These are phyloP conservation scores for Zalerion maritima DNA, from an alignment of 495 filamentous ascomycete species.

Conservation along the genomic window DNA sequence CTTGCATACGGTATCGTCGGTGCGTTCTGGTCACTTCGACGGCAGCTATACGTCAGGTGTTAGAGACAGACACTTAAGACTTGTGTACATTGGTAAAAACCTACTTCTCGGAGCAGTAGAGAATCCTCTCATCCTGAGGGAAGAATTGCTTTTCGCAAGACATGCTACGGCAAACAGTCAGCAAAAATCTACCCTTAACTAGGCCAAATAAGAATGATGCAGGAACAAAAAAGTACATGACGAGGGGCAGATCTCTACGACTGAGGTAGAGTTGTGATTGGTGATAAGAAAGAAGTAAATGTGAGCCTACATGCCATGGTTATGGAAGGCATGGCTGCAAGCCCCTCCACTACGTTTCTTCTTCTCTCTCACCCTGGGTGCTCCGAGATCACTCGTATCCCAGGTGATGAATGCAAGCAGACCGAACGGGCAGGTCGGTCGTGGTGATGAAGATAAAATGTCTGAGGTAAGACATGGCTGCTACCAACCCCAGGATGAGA, in stretches of 20 bases:
- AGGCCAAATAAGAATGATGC: conserved; percentile 18
- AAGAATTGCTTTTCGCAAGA: conserved; percentile 37
- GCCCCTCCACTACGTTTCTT: too few species aligned
- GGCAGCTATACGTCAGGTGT: conserved; percentile 24
- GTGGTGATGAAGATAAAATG: too few species aligned
- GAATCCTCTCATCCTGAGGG: conserved; percentile 24
- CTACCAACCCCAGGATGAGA: too few species aligned
- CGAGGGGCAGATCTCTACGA: too few species aligned
- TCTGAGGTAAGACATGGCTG: too few species aligned
- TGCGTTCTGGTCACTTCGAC: conserved; percentile 25
- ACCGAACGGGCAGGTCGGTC: too few species aligned
- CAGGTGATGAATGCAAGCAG: too few species aligned
- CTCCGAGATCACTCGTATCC: too few species aligned
- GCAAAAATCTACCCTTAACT: conserved; percentile 8
- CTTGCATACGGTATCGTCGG: conserved; percentile 14
- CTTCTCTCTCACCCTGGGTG: too few species aligned
- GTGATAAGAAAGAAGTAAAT: too few species aligned
- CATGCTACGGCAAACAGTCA: conserved; percentile 25
- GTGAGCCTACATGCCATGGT: too few species aligned
- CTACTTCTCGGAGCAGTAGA: conserved; percentile 38
- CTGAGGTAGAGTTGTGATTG: not conserved
- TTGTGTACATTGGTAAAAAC: conserved; percentile 14
- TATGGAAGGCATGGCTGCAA: too few species aligned
- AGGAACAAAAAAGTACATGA: conserved; percentile 32
- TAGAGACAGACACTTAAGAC: conserved; percentile 7